Evolutionary conservation across 164 flowering plant genomes (phyloP).

Genomic region (Hamamelis virginiana): DNA sequence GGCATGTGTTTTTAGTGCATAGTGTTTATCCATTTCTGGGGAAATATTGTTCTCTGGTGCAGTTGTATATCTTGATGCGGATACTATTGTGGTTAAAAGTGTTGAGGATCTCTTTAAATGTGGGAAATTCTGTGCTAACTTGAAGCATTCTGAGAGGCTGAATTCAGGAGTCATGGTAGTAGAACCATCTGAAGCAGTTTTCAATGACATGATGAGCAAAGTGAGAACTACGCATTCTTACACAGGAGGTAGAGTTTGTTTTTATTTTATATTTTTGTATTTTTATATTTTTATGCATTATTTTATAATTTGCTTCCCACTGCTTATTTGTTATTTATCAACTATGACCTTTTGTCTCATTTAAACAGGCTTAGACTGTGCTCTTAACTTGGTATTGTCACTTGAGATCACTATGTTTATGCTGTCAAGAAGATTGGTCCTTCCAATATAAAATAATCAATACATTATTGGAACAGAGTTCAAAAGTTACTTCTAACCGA

Average conservation of each 20-base stretch:
- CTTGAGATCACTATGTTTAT: background rate
- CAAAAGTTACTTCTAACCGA: background rate
- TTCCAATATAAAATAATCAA: background rate
- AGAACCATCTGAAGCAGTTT: slow-evolving; percentile 78
- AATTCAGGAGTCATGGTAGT: slow-evolving; percentile 99
- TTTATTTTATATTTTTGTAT: slow-evolving; percentile 7
- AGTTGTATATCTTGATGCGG: slow-evolving; percentile 99
- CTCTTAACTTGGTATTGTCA: too few relatives aligned
- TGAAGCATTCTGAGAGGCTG: slow-evolving; percentile 97
- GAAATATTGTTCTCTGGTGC: slow-evolving; percentile 25
- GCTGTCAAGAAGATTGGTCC: background rate
- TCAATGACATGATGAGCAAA: slow-evolving; percentile 90
- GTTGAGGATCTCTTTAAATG: slow-evolving; percentile 94
- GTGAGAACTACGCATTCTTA: slow-evolving; percentile 77
- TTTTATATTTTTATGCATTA: background rate
- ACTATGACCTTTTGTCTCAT: background rate
- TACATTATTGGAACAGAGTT: background rate
- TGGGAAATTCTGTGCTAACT: slow-evolving; percentile 90
- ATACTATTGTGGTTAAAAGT: slow-evolving; percentile 89
- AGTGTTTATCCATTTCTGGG: background rate
- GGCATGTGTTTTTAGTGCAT: background rate
- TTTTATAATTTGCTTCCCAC: background rate
- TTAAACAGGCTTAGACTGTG: too few relatives aligned
- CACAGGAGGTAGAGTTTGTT: slow-evolving; percentile 69
- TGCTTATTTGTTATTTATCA: background rate